Percentiles rank a stretch among this genome's conserved stretches.
phyloP scores from a whole-genome alignment of 2,329 filamentous ascomycete genomes.

The Thyridium curvatum region DNA sequence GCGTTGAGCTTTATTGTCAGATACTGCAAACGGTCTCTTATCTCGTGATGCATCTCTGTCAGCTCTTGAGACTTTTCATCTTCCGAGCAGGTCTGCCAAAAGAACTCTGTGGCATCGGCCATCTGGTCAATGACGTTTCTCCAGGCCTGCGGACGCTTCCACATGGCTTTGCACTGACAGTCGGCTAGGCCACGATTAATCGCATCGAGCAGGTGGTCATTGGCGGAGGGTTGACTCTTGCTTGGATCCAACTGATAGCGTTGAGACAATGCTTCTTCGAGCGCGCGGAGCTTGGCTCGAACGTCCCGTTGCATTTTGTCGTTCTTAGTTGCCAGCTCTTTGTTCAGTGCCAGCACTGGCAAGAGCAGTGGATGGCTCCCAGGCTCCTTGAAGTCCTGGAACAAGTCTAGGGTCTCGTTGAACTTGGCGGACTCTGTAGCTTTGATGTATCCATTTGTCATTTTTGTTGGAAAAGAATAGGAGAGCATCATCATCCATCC shows the following conservation, averaged over 20 bases:
- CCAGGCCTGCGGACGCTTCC: conserved; percentile 25
- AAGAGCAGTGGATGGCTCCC: conserved; percentile 23
- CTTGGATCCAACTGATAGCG: conserved; percentile 16
- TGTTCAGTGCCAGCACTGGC: conserved; percentile 19
- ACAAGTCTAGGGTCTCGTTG: conserved; percentile 14
- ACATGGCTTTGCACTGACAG: conserved; percentile 21
- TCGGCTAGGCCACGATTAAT: conserved; percentile 21
- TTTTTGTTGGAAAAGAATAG: conserved; percentile 16
- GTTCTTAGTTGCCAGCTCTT: conserved; percentile 16
- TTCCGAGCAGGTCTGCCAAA: conserved; percentile 6
- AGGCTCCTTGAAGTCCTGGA: conserved; percentile 17
- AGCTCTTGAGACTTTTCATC: conserved; percentile 6
- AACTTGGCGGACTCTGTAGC: conserved; percentile 18
- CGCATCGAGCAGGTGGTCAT: conserved; percentile 17
- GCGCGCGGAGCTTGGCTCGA: conserved; percentile 18
- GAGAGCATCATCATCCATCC: conserved; percentile 27
- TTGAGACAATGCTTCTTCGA: conserved; percentile 20
- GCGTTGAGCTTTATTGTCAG: conserved; percentile 24
- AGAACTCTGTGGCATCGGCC: conserved; percentile 11
- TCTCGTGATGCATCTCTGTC: conserved; percentile 15
- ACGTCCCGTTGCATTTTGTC: conserved; percentile 19
- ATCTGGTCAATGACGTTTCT: conserved; percentile 15
- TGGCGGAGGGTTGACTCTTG: conserved; percentile 9
- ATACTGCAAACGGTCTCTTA: conserved; percentile 22
- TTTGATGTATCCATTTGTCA: conserved; percentile 25